Base-by-base conservation (phyloP, 148 eudicot species). In the Talinum fruticosum region DNA sequence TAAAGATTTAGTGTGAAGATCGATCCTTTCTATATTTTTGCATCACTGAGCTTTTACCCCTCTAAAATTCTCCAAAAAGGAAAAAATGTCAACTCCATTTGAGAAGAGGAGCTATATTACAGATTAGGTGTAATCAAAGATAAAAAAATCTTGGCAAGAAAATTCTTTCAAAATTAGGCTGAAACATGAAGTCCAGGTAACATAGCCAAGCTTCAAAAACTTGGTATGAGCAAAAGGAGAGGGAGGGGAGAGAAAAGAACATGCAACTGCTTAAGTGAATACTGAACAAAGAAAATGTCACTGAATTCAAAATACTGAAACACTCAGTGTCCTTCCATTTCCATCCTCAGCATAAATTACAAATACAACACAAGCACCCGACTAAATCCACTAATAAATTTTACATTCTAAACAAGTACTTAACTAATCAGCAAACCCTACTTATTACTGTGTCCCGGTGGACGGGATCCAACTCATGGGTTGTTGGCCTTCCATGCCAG, bases 291-390 rank as follows among this genome's bases (percentile, higher is more conserved):
- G 6, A 57, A 53, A 78, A 10, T 23, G 57, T 53, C 12, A 10
- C 66, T 29, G 67, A 72, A 38, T 32, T 30, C 34, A 68, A 23
- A 77, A n/a, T 53, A 47, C 77, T 32, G 19, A 81, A 76, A 67
- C 76, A 76, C n/a, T 30, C 44, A 41, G 53, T 75, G 53, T 75
- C 66, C 30, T 71, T 76, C 19, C 76, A 72, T 6, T 71, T 47
- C 29, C 67, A 41, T 32, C 72, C 49, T 45, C 44, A 54, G 53
- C 59, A 72, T 69, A 36, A 69, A 29, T 72, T 76, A 81, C 84
- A 81, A 44, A 81, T 75, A 81, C n/a, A n/a, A 37, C 79, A 81
- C 72, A 68, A 76, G 80, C 29, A 51, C 45, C 72, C 66, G n/a
- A 71, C 45, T 57, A 24, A 41, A 76, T 76, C 62, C 80, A 71